phyloP scores from a whole-genome alignment of 208 protist genomes.

The Wallacemonas sp. region DNA sequence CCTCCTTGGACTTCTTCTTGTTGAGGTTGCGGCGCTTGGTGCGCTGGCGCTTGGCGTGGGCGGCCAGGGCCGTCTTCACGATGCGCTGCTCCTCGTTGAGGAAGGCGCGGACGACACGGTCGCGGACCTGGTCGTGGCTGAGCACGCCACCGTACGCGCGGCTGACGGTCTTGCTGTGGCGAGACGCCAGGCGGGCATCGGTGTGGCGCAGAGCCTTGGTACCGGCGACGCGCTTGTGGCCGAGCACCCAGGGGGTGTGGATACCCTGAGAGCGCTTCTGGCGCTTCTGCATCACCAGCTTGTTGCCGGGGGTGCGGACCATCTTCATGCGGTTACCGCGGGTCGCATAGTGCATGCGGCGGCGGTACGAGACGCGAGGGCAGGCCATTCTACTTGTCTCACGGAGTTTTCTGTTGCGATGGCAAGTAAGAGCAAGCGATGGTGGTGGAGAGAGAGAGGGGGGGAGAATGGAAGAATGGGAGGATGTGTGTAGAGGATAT shows the following conservation, averaged over 20 bases:
- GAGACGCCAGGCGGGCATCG: slow-evolving; percentile 78
- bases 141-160: slow-evolving; percentile 97
- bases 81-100: slow-evolving; percentile 99
- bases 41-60: slow-evolving; percentile 68
- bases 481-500: too few relatives aligned
- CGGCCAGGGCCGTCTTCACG: slow-evolving; percentile 92
- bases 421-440: too few relatives aligned
- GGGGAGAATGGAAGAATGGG: slow-evolving; percentile 1
- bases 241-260: slow-evolving; percentile 93
- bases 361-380: slow-evolving; percentile 77
- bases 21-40: slow-evolving; percentile 65
- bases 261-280: slow-evolving; percentile 94
- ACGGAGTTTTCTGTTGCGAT: slow-evolving; percentile 5
- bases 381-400: slow-evolving; percentile 47
- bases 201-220: slow-evolving; percentile 93
- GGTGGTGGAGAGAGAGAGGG: slow-evolving; percentile 8
- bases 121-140: slow-evolving; percentile 94
- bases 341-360: slow-evolving; percentile 80
- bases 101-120: slow-evolving; percentile 98
- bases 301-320: slow-evolving; percentile 90
- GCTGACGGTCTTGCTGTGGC: slow-evolving; percentile 94
- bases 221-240: slow-evolving; percentile 90
- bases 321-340: slow-evolving; percentile 83
- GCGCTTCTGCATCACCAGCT: slow-evolving; percentile 94
- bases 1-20: slow-evolving; percentile 70